A percentile compares a stretch with the other conserved stretches of the same genome.
Conservation (phyloP, 2,329 filamentous ascomycete species). For the Didymella segeticola region DNA sequence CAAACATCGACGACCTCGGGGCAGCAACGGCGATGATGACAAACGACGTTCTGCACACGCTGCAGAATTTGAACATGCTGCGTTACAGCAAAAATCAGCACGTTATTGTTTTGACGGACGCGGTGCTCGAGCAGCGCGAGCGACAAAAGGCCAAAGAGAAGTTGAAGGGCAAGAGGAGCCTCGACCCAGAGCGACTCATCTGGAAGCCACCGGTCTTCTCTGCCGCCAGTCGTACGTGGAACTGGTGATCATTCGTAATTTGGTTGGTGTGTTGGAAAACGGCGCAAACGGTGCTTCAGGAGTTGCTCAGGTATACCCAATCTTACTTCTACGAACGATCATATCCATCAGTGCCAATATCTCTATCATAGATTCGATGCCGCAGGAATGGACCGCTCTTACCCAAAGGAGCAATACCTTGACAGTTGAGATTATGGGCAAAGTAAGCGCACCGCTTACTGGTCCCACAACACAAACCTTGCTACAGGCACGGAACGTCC, state of each 20-base stretch:
- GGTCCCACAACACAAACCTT: neutral
- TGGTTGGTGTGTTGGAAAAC: neutral
- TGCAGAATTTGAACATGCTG: conserved; percentile 94
- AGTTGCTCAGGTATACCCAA: conserved; percentile 14
- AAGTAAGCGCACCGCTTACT: conserved; percentile 11
- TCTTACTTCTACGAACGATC: neutral
- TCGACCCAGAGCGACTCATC: conserved; percentile 79
- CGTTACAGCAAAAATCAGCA: conserved; percentile 96
- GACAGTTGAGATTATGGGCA: neutral
- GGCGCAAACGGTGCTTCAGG: neutral
- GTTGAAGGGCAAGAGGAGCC: conserved; percentile 75
- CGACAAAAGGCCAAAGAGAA: conserved; percentile 81
- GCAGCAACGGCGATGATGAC: conserved; percentile 90
- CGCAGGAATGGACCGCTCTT: neutral
- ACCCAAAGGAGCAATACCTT: neutral
- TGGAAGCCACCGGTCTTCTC: conserved; percentile 98
- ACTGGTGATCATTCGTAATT: conserved; percentile 67
- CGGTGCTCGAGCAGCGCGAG: conserved; percentile 72
- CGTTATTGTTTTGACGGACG: conserved; percentile 90
- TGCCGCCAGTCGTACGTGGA: conserved; percentile 90
- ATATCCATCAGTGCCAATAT: neutral
- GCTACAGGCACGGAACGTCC: neutral
- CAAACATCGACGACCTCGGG: conserved; percentile 86
- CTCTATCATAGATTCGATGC: neutral
- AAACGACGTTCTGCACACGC: conserved; percentile 91